Evolutionary conservation across 2,329 filamentous ascomycete genomes (phyloP).

Genomic region (Nothopassalora personata): DNA sequence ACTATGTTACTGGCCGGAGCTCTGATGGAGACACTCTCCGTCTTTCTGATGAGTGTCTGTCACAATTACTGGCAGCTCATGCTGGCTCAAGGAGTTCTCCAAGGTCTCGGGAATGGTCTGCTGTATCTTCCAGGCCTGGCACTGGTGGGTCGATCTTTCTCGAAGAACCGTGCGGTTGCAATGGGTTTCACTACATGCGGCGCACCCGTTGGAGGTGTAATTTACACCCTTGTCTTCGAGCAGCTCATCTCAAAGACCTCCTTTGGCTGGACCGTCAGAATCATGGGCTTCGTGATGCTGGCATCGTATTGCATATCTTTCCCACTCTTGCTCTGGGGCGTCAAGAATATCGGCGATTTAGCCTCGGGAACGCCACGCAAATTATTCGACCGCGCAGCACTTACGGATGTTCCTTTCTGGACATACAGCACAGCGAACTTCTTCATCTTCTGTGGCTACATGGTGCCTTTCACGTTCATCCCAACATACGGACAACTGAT

Average conservation of each 20-base stretch:
- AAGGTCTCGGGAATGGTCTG: conserved; percentile 37
- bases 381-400: conserved; percentile 37
- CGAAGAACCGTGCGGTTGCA: conserved; percentile 53
- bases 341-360: conserved; percentile 28
- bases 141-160: conserved; percentile 49
- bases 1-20: conserved; percentile 32
- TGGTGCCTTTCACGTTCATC: conserved; percentile 41
- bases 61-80: conserved; percentile 43
- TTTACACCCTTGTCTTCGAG: conserved; percentile 49
- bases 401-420: conserved; percentile 38
- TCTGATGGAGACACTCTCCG: conserved; percentile 27
- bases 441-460: conserved; percentile 32
- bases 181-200: conserved; percentile 57
- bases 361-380: conserved; percentile 24
- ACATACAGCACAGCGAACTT: conserved; percentile 32
- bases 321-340: conserved; percentile 32
- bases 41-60: conserved; percentile 36
- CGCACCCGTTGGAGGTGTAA: conserved; percentile 56
- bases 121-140: conserved; percentile 36
- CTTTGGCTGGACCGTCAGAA: conserved; percentile 59
- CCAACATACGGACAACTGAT: conserved; percentile 34
- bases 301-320: conserved; percentile 36
- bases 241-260: conserved; percentile 54
- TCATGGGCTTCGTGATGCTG: conserved; percentile 56
- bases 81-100: conserved; percentile 42